Percentiles rank a stretch among this genome's conserved stretches.
Evolutionary conservation across 805 yeast genomes (phyloP).

Genomic region (Kluyveromyces lactis): DNA sequence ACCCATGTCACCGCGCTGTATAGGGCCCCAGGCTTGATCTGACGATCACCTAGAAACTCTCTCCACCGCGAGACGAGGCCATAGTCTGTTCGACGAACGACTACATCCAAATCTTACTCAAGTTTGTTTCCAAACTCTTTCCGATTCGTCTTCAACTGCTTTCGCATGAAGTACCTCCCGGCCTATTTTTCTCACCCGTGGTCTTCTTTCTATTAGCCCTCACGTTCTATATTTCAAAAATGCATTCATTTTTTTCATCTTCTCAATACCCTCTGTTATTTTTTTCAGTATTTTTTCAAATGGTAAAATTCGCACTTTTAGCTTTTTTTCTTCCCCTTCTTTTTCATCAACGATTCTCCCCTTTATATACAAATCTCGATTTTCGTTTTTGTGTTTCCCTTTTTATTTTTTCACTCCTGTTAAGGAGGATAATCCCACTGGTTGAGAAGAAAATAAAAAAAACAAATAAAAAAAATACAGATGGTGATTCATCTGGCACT

Average conservation of each 20-base stretch:
- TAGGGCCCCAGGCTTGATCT: slow-evolving; percentile 23
- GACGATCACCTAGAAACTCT: slow-evolving; percentile 27
- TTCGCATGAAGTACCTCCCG: slow-evolving; percentile 23
- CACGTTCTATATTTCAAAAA: slow-evolving; percentile 1
- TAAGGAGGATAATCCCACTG: too few species aligned
- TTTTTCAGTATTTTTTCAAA: background rate
- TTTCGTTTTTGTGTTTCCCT: too few species aligned
- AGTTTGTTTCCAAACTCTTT: slow-evolving; percentile 25
- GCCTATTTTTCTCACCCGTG: slow-evolving; percentile 2
- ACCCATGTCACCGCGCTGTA: slow-evolving; percentile 26
- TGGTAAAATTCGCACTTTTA: background rate
- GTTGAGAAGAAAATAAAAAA: too few species aligned
- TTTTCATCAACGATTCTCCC: too few species aligned
- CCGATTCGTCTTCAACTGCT: slow-evolving; percentile 24
- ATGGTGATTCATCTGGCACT: too few species aligned
- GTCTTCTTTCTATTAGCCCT: background rate
- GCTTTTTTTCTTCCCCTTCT: too few species aligned
- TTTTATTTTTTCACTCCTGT: too few species aligned
- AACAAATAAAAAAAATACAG: too few species aligned
- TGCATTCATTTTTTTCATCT: background rate
- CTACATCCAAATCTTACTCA: slow-evolving; percentile 12
- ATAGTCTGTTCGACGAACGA: slow-evolving; percentile 16
- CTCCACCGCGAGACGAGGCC: slow-evolving; percentile 30
- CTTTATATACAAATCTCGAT: too few species aligned
- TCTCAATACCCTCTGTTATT: background rate